Evolutionary conservation across 192 early-diverging fungal genomes (phyloP).

Genomic region (Coemansia sp.): DNA sequence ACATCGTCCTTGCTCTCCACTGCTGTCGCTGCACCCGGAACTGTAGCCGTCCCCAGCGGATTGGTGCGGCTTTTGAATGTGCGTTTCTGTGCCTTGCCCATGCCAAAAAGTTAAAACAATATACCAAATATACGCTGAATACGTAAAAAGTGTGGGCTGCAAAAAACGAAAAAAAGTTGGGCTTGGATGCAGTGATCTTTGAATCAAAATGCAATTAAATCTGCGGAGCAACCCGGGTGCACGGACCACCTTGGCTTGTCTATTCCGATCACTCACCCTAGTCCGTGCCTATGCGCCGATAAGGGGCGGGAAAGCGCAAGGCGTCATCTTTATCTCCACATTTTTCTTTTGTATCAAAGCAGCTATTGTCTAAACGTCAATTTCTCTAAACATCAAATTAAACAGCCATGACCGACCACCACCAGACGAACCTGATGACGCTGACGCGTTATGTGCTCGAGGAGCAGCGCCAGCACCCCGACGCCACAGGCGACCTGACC

Average conservation of each 20-base stretch:
- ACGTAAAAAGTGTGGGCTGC: not conserved
- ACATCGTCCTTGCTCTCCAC: conserved; percentile 41
- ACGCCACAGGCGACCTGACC: conserved; percentile 92
- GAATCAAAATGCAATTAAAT: not conserved
- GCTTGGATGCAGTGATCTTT: not conserved
- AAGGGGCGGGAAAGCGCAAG: not conserved
- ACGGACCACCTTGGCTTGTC: conserved; percentile 1
- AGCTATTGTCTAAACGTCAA: too few species aligned
- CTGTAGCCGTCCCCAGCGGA: conserved; percentile 28
- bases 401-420: conserved; percentile 58
- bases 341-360: not conserved
- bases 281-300: conserved; percentile 7
- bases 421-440: conserved; percentile 88
- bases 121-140: not conserved
- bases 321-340: not conserved
- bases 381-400: not conserved
- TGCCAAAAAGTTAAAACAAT: conserved; percentile 13
- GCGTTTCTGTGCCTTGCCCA: conserved; percentile 54
- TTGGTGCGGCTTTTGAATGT: conserved; percentile 49
- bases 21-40: conserved; percentile 23
- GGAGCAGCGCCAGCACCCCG: conserved; percentile 81
- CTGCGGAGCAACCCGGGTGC: conserved; percentile 8
- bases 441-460: conserved; percentile 89
- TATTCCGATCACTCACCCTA: conserved; percentile 5
- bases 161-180: not conserved